Conservation (phyloP, 345 rosid genomes). For the Hypericum androsaemum region DNA sequence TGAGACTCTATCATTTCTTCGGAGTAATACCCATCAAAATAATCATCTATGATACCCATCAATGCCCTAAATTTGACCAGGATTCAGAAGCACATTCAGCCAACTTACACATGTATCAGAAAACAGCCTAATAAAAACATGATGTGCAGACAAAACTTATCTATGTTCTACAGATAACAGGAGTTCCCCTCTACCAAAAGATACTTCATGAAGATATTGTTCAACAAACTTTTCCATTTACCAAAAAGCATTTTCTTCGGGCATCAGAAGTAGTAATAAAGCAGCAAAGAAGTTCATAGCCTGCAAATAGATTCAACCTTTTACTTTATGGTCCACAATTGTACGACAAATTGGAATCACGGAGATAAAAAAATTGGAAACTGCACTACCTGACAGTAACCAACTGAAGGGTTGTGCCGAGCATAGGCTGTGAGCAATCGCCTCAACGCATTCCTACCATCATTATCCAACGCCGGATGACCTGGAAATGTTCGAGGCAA, state of each 20-base stretch:
- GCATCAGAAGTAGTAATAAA: conserved; percentile 91
- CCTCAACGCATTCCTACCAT: conserved; percentile 97
- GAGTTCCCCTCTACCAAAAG: not conserved
- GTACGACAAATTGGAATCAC: not conserved
- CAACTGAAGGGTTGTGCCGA: conserved; percentile 97
- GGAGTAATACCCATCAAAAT: conserved; percentile 91
- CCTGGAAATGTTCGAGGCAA: conserved; percentile 99
- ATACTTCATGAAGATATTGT: not conserved
- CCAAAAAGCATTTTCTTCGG: conserved; percentile 99
- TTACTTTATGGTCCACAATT: not conserved
- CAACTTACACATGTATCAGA: not conserved
- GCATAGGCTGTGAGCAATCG: conserved; percentile 99
- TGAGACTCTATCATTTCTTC: conserved; percentile 99
- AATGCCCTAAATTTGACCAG: conserved; percentile 51
- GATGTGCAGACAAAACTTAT: no score
- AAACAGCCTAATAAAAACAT: no score
- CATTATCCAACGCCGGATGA: conserved; percentile 93
- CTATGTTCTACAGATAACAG: not conserved
- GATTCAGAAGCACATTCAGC: conserved; percentile 13
- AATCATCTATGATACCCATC: conserved; percentile 86
- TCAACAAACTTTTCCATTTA: conserved; percentile 31
- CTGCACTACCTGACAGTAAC: conserved; percentile 88
- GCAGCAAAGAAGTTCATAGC: conserved; percentile 99
- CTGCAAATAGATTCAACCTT: conserved; percentile 32
- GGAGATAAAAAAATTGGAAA: not conserved